Evolutionary conservation across 2,329 filamentous ascomycete genomes (phyloP), one percentile per base, ranked within the genome.

Genomic region (Sphaerostilbella broomeana): DNA sequence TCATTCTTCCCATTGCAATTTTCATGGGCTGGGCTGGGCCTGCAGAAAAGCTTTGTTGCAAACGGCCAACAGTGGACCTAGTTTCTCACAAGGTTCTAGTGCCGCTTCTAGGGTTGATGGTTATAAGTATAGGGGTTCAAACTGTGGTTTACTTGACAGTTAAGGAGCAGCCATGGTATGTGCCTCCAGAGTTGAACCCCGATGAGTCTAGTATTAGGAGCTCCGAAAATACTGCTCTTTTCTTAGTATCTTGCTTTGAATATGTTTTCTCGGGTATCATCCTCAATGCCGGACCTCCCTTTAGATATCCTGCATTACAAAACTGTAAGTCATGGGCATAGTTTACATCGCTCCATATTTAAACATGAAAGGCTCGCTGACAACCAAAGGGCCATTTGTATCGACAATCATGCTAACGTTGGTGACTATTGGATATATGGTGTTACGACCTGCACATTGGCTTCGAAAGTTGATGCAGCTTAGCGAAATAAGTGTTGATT

Each of bases 1-100:
- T 98, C 41, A 98, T 98, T 55, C 69, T 98, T 3, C 92, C 92
- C 4, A 94, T 98, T 52, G 92, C 92, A 17, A 86, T 98, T 43
- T 97, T 97, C 60, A 98, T 98, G 92, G 89, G 92, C 50, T 97
- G 94, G 92, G 87, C 86, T 17, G 88, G 85, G 5, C 84, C 94
- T 2, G 87, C 83, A 55, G 79, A 80, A 3, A 69, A 74, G 25
- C 75, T 98, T 11, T 84, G 79, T 51, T 78, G 75, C 42, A 98
- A 97, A 62, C 75, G 88, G 24, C 92, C 92, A 4, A 97, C 88
- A 0, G 89, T 92, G 12, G 85, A 90, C 52, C 75, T 98, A 5
- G 90, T 98, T 2, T 94, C 86, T 2, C 76, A 88, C 39, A 98
- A 98, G 60, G 86, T 98, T 3, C 71, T 98, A 33, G 86, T 82